Conservation (phyloP, 176 grass and related monocot species). For the Paspalum vaginatum region DNA sequence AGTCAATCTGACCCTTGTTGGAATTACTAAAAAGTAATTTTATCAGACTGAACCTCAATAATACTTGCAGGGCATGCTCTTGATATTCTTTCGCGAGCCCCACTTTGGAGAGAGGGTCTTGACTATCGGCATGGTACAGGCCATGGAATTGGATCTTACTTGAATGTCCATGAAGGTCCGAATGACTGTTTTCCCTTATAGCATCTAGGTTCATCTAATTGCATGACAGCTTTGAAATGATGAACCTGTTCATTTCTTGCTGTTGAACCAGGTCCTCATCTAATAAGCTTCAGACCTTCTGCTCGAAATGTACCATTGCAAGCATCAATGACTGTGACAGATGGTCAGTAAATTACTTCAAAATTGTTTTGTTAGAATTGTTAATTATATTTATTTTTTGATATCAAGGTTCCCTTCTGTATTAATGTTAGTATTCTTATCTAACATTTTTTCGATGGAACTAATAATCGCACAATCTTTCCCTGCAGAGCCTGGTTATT, state of each 20-base stretch:
- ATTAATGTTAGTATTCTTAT: neutral
- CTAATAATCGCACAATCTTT: slow-evolving; percentile 32
- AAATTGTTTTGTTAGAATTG: neutral
- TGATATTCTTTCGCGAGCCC: slow-evolving; percentile 84
- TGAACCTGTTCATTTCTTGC: neutral
- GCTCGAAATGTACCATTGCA: slow-evolving; percentile 90
- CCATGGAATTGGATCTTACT: slow-evolving; percentile 94
- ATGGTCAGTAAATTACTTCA: slow-evolving; percentile 57
- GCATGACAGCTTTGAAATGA: neutral
- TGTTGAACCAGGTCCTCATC: slow-evolving; percentile 77
- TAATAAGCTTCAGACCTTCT: slow-evolving; percentile 95
- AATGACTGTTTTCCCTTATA: slow-evolving; percentile 36
- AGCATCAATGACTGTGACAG: slow-evolving; percentile 98
- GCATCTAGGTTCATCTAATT: slow-evolving; percentile 33
- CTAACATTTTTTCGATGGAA: neutral
- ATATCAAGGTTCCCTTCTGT: slow-evolving; percentile 1
- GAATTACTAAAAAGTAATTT: slow-evolving; percentile 26
- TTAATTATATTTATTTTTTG: slow-evolving; percentile 1
- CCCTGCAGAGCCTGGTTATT: slow-evolving; percentile 90
- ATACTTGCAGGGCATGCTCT: slow-evolving; percentile 73
- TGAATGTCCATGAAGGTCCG: slow-evolving; percentile 96
- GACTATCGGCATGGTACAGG: slow-evolving; percentile 98
- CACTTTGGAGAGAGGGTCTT: slow-evolving; percentile 88
- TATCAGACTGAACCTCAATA: slow-evolving; percentile 10
- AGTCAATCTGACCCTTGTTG: neutral